Conservation (phyloP, 2,329 filamentous ascomycete genomes). For the Chaetomium globosum region DNA sequence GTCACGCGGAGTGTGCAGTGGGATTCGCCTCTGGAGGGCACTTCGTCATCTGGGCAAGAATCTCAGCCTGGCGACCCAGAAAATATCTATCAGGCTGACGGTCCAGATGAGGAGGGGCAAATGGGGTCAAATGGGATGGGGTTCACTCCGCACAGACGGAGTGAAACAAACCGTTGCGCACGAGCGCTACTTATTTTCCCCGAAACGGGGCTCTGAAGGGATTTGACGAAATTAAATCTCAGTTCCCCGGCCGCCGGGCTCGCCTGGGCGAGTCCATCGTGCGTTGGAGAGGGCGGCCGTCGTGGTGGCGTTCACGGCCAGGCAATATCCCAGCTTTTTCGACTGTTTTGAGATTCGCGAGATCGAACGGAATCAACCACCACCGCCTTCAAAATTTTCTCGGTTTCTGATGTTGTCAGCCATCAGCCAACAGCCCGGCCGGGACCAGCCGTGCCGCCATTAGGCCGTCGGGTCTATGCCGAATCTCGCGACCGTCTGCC, state of each 20-base stretch:
- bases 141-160: neutral
- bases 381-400: neutral
- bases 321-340: neutral
- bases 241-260: neutral
- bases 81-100: slow-evolving; percentile 4
- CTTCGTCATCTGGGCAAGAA: neutral
- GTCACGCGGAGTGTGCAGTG: slow-evolving; percentile 8
- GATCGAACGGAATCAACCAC: slow-evolving; percentile 10
- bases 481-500: neutral
- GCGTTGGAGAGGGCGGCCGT: neutral
- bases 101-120: neutral
- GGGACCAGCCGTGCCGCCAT: neutral
- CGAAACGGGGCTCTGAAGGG: neutral
- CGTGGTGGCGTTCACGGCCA: neutral
- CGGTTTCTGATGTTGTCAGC: neutral
- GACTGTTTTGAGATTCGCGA: slow-evolving; percentile 4
- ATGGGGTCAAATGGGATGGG: neutral
- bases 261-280: neutral
- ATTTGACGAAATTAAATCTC: neutral
- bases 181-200: neutral
- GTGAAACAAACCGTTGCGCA: slow-evolving; percentile 12
- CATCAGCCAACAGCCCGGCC: neutral
- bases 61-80: neutral
- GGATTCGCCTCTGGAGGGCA: neutral
- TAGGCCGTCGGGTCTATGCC: neutral